Percentiles rank a stretch among this genome's conserved stretches.
Conservation (phyloP, 192 early-diverging fungal species). For the Coemansia biformis region DNA sequence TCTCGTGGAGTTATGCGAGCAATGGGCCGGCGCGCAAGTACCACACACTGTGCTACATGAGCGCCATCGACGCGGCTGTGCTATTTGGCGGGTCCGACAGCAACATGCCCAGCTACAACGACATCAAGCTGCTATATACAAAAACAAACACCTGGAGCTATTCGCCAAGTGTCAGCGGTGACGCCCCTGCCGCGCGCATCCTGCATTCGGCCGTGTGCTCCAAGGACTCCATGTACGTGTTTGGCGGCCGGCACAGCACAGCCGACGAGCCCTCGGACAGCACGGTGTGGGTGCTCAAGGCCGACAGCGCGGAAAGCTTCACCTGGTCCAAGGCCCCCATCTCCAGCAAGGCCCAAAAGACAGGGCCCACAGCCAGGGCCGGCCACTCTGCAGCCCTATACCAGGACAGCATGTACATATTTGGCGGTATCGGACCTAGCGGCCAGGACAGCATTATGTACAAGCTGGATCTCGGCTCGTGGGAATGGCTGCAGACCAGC, state of each 20-base stretch:
- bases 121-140: conserved; percentile 52
- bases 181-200: conserved; percentile 53
- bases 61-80: conserved; percentile 52
- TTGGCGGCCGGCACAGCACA: conserved; percentile 51
- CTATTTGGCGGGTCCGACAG: conserved; percentile 64
- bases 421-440: conserved; percentile 58
- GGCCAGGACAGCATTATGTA: conserved; percentile 61
- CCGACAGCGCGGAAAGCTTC: conserved; percentile 13
- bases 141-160: conserved; percentile 54
- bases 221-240: conserved; percentile 64
- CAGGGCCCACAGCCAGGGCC: conserved; percentile 52
- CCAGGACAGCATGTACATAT: conserved; percentile 59
- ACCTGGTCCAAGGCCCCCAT: conserved; percentile 49
- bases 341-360: conserved; percentile 12
- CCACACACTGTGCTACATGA: conserved; percentile 54
- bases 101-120: conserved; percentile 47
- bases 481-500: conserved; percentile 58
- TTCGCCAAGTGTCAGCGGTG: conserved; percentile 32
- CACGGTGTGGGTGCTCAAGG: conserved; percentile 49
- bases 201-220: conserved; percentile 64
- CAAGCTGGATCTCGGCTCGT: conserved; percentile 54
- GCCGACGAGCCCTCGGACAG: conserved; percentile 44
- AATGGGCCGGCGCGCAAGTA: conserved; percentile 54
- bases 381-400: conserved; percentile 64
- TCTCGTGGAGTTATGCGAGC: conserved; percentile 57